phyloP scores from a whole-genome alignment of 768 basidiomycete species.

The Mycena epipterygia region DNA sequence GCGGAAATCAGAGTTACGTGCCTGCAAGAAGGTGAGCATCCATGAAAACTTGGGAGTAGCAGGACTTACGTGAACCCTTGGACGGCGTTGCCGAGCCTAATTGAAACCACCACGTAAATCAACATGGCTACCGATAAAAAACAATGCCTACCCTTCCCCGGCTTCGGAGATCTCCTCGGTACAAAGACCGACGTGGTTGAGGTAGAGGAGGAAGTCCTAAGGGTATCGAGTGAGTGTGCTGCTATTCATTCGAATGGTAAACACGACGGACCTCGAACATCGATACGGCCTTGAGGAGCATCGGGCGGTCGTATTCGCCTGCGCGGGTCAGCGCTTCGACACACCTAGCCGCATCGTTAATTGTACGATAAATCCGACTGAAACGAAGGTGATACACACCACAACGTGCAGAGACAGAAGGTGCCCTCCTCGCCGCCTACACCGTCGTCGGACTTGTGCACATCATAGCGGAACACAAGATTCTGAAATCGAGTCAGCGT shows the following conservation, averaged over 20 bases:
- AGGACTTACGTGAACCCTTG: conserved; percentile 88
- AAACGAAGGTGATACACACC: conserved; percentile 56
- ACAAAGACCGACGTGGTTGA: conserved; percentile 90
- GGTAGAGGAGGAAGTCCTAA: conserved; percentile 81
- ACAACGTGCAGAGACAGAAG: conserved; percentile 90
- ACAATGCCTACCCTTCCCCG: conserved; percentile 76
- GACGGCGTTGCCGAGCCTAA: conserved; percentile 86
- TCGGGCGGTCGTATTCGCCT: conserved; percentile 78
- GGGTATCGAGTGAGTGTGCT: background rate
- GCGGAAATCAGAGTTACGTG: conserved; percentile 90
- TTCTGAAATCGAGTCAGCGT: conserved; percentile 58
- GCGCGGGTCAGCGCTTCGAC: conserved; percentile 92
- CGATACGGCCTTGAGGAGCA: conserved; percentile 77
- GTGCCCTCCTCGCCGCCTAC: conserved; percentile 97
- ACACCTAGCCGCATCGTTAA: conserved; percentile 67
- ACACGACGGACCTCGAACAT: conserved; percentile 86
- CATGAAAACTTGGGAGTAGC: background rate
- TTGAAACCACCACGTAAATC: conserved; percentile 12
- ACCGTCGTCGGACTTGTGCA: conserved; percentile 87
- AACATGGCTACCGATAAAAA: conserved; percentile 10
- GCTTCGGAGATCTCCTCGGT: conserved; percentile 89
- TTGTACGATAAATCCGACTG: background rate
- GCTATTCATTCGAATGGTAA: background rate
- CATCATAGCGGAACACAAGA: conserved; percentile 92
- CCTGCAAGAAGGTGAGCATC: conserved; percentile 48